Percentiles rank a stretch among this genome's conserved stretches.
These are phyloP conservation scores for Coccomyxa sp. DNA, from an alignment of 139 green algal species.

Conservation along the genomic window DNA sequence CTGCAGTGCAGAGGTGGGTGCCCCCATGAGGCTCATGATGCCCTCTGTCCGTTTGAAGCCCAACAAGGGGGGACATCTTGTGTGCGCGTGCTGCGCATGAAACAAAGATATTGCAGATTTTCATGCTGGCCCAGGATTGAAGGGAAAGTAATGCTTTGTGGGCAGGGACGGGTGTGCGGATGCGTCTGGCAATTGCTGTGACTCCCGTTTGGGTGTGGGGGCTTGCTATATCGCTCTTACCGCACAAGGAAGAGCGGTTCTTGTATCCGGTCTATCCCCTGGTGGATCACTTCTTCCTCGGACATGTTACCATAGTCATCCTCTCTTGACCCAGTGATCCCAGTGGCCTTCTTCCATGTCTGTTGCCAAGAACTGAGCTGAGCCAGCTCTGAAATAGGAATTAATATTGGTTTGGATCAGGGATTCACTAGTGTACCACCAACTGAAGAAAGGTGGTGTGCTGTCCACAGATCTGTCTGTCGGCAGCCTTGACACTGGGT, in stretches of 20 bases:
- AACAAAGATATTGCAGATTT: too few relatives aligned
- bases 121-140: not conserved
- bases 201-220: constrained; percentile 64
- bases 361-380: too few relatives aligned
- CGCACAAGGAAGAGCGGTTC: constrained; percentile 86
- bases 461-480: constrained; percentile 50
- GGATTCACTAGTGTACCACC: too few relatives aligned
- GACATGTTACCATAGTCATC: too few relatives aligned
- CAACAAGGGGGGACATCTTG: too few relatives aligned
- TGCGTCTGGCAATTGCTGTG: constrained; percentile 21
- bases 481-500: constrained; percentile 41
- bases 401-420: too few relatives aligned
- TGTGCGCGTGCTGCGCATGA: too few relatives aligned
- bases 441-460: not conserved
- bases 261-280: constrained; percentile 71
- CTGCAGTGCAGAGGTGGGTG: constrained; percentile 1
- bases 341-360: too few relatives aligned
- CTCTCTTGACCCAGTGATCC: too few relatives aligned
- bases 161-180: not conserved
- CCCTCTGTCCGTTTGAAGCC: too few relatives aligned
- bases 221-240: constrained; percentile 56
- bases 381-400: too few relatives aligned
- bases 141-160: not conserved
- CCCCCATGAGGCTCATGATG: too few relatives aligned
- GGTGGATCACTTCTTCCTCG: constrained; percentile 6